phyloP scores from a whole-genome alignment of 2,329 filamentous ascomycete species.

The Fusarium chaquense region DNA sequence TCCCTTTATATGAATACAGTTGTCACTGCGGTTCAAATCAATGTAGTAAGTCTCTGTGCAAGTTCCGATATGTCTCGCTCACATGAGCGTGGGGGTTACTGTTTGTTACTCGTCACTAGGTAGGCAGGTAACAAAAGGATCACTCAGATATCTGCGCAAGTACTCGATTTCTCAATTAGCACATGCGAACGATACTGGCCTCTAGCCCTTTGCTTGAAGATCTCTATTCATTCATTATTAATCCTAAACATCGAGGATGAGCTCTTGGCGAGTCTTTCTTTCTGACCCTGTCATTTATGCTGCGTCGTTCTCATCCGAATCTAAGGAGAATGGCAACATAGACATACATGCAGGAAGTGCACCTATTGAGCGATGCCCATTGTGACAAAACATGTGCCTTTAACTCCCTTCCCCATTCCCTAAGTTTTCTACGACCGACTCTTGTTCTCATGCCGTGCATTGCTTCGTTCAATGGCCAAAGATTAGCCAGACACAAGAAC shows the following conservation, averaged over 20 bases:
- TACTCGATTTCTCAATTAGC: background rate
- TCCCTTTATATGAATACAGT: conserved; percentile 9
- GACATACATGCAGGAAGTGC: conserved; percentile 40
- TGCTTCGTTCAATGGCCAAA: conserved; percentile 10
- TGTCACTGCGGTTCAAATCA: background rate
- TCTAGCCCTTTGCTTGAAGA: conserved; percentile 6
- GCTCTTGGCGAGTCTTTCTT: conserved; percentile 5
- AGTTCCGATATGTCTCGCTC: background rate
- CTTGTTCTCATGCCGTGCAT: conserved; percentile 25
- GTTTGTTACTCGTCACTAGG: background rate
- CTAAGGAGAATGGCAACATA: conserved; percentile 36
- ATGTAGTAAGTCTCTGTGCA: background rate
- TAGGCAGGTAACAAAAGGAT: background rate
- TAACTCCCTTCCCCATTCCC: conserved; percentile 28
- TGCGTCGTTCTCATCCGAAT: conserved; percentile 21
- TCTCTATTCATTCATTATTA: conserved; percentile 39
- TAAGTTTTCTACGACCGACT: conserved; percentile 20
- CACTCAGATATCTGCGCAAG: background rate
- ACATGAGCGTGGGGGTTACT: conserved; percentile 14
- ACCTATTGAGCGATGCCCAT: conserved; percentile 39
- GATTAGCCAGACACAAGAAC: conserved; percentile 56
- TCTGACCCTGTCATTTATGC: conserved; percentile 24
- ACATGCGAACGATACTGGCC: background rate
- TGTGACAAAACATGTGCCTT: conserved; percentile 44
- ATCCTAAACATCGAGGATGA: conserved; percentile 37